Conservation (phyloP, 257 asterid genomes). For the Cynanchum wilfordii region DNA sequence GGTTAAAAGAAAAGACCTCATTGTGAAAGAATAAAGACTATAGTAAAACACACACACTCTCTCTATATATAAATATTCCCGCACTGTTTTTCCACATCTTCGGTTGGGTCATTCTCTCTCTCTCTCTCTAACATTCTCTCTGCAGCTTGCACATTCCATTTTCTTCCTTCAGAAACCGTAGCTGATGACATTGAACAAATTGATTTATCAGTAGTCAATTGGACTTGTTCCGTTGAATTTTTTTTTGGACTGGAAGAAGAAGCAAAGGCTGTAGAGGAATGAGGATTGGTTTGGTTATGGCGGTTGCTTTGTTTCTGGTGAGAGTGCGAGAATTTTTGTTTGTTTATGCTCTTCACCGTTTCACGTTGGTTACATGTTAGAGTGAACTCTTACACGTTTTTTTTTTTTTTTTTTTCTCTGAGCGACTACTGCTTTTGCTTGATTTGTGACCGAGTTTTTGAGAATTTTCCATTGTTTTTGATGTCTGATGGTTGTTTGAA, state of each 20-base stretch:
- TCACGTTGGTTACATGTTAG: constrained; percentile 13
- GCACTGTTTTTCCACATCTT: not conserved
- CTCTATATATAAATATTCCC: not conserved
- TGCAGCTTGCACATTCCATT: not conserved
- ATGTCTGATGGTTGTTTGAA: not conserved
- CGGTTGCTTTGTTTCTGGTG: constrained; percentile 30
- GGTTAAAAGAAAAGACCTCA: no score
- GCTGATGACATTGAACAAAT: not conserved
- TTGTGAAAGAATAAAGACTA: no score
- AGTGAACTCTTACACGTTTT: constrained; percentile 4
- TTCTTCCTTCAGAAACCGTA: not conserved
- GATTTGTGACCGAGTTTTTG: not conserved
- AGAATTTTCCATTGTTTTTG: not conserved
- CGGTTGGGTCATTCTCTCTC: not conserved
- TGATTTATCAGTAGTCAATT: constrained; percentile 8
- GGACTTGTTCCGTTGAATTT: constrained; percentile 14
- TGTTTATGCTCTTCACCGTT: not conserved
- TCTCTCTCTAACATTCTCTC: not conserved
- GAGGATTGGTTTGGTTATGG: constrained; percentile 16
- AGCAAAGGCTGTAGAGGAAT: constrained; percentile 9
- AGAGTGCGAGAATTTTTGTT: constrained; percentile 14
- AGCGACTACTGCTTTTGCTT: not conserved
- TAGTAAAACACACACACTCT: no score
- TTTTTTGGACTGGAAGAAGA: not conserved
- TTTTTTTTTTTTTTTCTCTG: constrained; percentile 20